A percentile compares a stretch with the other conserved stretches of the same genome.
Conservation (phyloP, 108 stramenopile genomes). For the Bacterosira constricta region DNA sequence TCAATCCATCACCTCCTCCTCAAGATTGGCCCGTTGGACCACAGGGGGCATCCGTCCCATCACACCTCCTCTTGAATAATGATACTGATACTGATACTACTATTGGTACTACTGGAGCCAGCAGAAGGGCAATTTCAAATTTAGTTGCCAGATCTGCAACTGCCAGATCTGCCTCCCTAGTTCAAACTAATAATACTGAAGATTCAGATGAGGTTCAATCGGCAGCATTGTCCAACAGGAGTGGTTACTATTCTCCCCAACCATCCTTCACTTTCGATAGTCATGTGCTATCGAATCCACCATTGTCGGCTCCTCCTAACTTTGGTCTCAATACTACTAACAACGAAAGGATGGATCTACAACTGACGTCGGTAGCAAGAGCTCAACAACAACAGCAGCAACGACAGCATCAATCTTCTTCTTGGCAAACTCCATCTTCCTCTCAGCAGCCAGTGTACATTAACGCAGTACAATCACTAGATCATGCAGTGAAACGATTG, state of each 20-base stretch:
- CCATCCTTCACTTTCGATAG: no score
- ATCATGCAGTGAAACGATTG: slow-evolving; percentile 8
- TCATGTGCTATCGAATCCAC: no score
- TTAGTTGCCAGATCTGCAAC: no score
- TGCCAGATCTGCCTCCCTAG: no score
- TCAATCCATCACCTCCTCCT: background rate
- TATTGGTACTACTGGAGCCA: background rate
- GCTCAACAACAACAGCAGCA: slow-evolving; percentile 4
- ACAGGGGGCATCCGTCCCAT: slow-evolving; percentile 35
- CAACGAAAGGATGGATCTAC: background rate
- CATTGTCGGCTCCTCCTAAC: background rate
- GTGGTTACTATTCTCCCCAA: no score
- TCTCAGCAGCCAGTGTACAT: background rate
- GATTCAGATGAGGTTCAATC: no score
- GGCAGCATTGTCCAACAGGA: no score
- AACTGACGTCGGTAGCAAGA: background rate
- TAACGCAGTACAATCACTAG: slow-evolving; percentile 5
- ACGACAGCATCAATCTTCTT: background rate
- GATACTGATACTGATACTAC: no score
- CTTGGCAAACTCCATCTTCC: no score
- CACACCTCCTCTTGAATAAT: background rate
- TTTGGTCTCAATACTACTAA: no score
- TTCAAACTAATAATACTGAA: no score
- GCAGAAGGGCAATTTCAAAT: no score
- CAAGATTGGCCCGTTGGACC: slow-evolving; percentile 37